Evolutionary conservation across 805 yeast species (phyloP).

Genomic region (Metschnikowia peoriensis): DNA sequence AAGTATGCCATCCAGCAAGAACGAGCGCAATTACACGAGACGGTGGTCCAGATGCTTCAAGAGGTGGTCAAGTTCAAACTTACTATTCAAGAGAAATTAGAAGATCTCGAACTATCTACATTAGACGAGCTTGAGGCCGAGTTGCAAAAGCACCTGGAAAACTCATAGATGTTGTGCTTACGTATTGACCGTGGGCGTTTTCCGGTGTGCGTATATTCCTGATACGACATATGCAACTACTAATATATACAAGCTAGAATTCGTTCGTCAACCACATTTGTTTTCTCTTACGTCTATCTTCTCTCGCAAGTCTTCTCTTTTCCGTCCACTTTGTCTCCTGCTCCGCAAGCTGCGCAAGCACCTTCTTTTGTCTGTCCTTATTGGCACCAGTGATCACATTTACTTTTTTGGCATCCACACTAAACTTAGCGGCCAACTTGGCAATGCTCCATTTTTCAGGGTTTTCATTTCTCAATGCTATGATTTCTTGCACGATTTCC

Average conservation of each 20-base stretch:
- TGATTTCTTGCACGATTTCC: conserved; percentile 56
- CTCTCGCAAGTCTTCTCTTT: conserved; percentile 47
- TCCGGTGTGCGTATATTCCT: conserved; percentile 5
- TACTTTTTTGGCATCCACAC: conserved; percentile 42
- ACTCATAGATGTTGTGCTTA: background rate
- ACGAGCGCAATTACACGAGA: conserved; percentile 49
- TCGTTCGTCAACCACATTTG: conserved; percentile 64
- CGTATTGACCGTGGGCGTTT: background rate
- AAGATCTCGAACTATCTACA: conserved; percentile 52
- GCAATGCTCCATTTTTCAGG: conserved; percentile 65
- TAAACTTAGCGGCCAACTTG: conserved; percentile 57
- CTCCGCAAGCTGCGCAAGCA: conserved; percentile 44
- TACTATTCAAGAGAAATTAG: conserved; percentile 62
- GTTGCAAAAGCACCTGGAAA: conserved; percentile 1
- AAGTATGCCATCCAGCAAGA: conserved; percentile 46
- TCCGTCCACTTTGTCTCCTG: conserved; percentile 52
- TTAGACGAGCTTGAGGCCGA: conserved; percentile 33
- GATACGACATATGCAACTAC: conserved; percentile 5
- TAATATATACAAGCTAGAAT: conserved; percentile 24
- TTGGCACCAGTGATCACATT: conserved; percentile 46
- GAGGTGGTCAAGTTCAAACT: conserved; percentile 63
- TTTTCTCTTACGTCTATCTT: conserved; percentile 58
- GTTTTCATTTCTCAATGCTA: conserved; percentile 50
- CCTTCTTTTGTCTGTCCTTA: conserved; percentile 39
- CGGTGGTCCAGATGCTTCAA: conserved; percentile 58